phyloP scores from a whole-genome alignment of 805 yeast genomes.

The Schizosaccharomyces octosporus region DNA sequence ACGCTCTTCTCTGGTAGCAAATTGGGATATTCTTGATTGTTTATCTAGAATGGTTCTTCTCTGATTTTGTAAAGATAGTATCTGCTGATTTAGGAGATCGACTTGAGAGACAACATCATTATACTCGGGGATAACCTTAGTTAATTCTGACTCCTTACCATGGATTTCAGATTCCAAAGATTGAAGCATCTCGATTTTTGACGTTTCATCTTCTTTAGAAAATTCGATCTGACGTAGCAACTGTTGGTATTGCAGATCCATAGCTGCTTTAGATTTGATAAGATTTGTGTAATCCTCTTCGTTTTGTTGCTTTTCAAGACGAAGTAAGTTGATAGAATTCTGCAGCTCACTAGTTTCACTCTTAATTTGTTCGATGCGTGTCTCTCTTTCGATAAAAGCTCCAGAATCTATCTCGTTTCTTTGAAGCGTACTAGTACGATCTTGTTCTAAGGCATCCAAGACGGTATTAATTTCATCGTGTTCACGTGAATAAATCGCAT shows the following conservation, averaged over 20 bases:
- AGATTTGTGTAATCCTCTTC: constrained; percentile 21
- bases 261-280: constrained; percentile 18
- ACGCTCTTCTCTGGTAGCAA: constrained; percentile 30
- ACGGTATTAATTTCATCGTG: constrained; percentile 32
- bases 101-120: constrained; percentile 5
- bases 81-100: constrained; percentile 5
- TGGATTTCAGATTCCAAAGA: constrained; percentile 4
- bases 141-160: constrained; percentile 4
- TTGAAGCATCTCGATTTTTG: constrained; percentile 2
- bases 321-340: constrained; percentile 25
- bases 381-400: constrained; percentile 38
- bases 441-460: constrained; percentile 35
- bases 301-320: constrained; percentile 32
- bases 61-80: constrained; percentile 6
- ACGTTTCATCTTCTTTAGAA: constrained; percentile 5
- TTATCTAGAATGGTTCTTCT: constrained; percentile 31
- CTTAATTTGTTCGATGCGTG: constrained; percentile 7
- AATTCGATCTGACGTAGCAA: constrained; percentile 10
- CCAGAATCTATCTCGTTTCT: constrained; percentile 30
- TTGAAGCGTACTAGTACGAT: constrained; percentile 26
- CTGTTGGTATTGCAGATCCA: constrained; percentile 14
- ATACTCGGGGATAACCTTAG: constrained; percentile 4
- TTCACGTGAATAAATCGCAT: constrained; percentile 55
- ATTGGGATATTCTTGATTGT: constrained; percentile 42
- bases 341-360: constrained; percentile 22